These are phyloP conservation scores for Nelumbo lutea DNA, from an alignment of 164 flowering plant species.

Conservation along the genomic window DNA sequence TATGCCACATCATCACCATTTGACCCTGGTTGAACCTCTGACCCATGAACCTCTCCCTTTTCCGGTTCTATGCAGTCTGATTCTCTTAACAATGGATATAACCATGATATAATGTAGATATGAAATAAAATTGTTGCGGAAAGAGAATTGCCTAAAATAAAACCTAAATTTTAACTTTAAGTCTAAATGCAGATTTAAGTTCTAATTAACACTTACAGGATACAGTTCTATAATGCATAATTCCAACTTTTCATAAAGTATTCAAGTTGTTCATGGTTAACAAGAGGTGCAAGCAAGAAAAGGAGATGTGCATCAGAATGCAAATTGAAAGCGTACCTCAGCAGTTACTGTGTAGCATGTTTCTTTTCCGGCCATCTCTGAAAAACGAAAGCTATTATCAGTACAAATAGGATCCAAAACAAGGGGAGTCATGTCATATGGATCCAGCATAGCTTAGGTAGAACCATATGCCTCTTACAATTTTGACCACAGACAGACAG, in stretches of 20 bases:
- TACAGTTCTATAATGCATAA: background rate
- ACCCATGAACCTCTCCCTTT: too few relatives aligned
- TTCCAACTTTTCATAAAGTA: background rate
- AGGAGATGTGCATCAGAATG: background rate
- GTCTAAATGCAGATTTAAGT: background rate
- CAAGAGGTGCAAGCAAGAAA: background rate
- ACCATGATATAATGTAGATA: too few relatives aligned
- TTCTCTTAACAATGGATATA: too few relatives aligned
- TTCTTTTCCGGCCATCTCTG: constrained; percentile 38
- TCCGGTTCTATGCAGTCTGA: too few relatives aligned
- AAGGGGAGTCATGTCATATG: too few relatives aligned
- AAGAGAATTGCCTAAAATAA: background rate
- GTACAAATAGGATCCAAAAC: background rate
- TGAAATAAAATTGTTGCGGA: too few relatives aligned
- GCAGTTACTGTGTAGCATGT: constrained; percentile 39
- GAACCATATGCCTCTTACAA: too few relatives aligned
- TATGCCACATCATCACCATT: too few relatives aligned
- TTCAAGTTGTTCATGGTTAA: background rate
- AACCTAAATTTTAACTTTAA: background rate
- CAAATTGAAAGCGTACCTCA: constrained; percentile 34
- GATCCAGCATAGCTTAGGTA: too few relatives aligned
- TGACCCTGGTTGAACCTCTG: too few relatives aligned
- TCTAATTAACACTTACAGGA: too few relatives aligned
- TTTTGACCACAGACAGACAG: too few relatives aligned
- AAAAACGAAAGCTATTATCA: background rate